Base-by-base conservation (phyloP, 2,329 filamentous ascomycete genomes). In the Epichloe amarillans region DNA sequence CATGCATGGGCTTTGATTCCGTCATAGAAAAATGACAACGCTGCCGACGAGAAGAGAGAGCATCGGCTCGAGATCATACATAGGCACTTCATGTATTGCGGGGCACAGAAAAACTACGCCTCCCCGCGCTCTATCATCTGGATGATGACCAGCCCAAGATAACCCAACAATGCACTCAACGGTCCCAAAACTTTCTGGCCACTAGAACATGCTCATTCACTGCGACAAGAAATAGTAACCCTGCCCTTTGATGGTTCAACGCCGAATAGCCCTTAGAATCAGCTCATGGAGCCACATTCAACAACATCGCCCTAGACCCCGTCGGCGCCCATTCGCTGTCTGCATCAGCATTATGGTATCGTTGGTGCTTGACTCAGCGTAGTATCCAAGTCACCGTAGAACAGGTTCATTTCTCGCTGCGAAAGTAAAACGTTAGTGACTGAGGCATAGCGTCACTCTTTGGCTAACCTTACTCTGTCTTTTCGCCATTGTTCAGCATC, bases 331-430 rank as follows among this genome's bases (percentile, higher is more conserved):
- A 3, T 45, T 42, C 33, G 26, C 23, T 12, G 12, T 36, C n/a
- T 23, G 49, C 50, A 26, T 19, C 41, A 41, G 52, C 39, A 43
- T 58, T 57, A 66, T 47, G 62, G 57, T 43, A 60, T 55, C 23
- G 62, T 57, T 33, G 64, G 60, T 40, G 60, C 57, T 54, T 68
- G 64, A 47, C 58, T 63, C 50, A 69, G 54, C 8, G 66, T 67
- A 53, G 74, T 76, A 62, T 83, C 79, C 53, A 84, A 65, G 53
- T 84, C 80, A 42, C 73, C 73, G 53, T 84, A 84, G 56, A 79
- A 72, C 44, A 84, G 64, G 7, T 76, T 76, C 52, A 83, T 71
- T 58, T 82, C 79, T 50, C 78, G 70, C 80, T 83, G 55, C 82
- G 54, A 44, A 26, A 7, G 10, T 21, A n/a, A 5, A 10, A 33